Evolutionary conservation across 2,329 filamentous ascomycete genomes (phyloP).

Genomic region (Fonsecaea erecta): DNA sequence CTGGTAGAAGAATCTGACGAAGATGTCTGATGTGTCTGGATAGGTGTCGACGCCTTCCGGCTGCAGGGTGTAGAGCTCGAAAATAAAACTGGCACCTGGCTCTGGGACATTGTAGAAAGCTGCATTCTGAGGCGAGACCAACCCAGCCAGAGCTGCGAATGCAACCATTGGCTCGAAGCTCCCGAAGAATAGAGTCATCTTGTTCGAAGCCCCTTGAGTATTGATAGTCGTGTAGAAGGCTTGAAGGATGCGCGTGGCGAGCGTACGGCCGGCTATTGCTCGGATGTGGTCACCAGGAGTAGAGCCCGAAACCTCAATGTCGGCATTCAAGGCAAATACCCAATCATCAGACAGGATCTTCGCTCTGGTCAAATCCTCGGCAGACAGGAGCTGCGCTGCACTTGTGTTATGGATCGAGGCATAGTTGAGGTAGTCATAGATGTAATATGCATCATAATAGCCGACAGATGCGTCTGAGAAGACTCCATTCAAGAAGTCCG

Average conservation of each 20-base stretch:
- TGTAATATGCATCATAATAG: slow-evolving; percentile 58
- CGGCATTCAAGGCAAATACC: slow-evolving; percentile 52
- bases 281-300: slow-evolving; percentile 40
- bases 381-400: slow-evolving; percentile 42
- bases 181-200: slow-evolving; percentile 57
- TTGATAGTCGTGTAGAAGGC: slow-evolving; percentile 48
- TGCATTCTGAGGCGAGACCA: slow-evolving; percentile 46
- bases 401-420: slow-evolving; percentile 57
- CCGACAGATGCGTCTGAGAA: slow-evolving; percentile 48
- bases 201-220: slow-evolving; percentile 45
- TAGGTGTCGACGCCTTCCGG: slow-evolving; percentile 44
- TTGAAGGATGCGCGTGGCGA: slow-evolving; percentile 47
- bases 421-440: slow-evolving; percentile 63
- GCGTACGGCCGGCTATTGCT: slow-evolving; percentile 50
- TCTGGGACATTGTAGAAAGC: slow-evolving; percentile 57
- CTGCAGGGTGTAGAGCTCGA: slow-evolving; percentile 57
- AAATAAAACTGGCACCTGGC: slow-evolving; percentile 55
- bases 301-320: slow-evolving; percentile 29
- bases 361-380: slow-evolving; percentile 39
- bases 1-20: slow-evolving; percentile 61
- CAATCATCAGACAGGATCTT: slow-evolving; percentile 54
- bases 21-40: slow-evolving; percentile 52
- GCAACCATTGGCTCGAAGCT: slow-evolving; percentile 56
- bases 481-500: slow-evolving; percentile 49
- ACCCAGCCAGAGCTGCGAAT: slow-evolving; percentile 52